A percentile compares a stretch with the other conserved stretches of the same genome.
Conservation (phyloP, 2,329 filamentous ascomycete genomes). For the Aspergillus sp. region DNA sequence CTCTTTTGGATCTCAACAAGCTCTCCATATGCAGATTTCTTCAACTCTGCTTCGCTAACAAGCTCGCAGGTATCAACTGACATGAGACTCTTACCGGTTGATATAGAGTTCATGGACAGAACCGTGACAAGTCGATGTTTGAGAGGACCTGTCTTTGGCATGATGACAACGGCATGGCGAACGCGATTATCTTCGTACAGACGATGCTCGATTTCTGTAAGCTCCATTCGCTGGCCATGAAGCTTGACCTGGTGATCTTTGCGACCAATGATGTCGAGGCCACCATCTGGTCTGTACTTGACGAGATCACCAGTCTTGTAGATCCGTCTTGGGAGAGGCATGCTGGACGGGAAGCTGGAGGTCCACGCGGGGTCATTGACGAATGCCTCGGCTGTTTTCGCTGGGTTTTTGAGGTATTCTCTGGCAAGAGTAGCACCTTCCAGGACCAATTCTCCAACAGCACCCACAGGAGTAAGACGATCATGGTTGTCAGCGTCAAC, state of each 20-base stretch:
- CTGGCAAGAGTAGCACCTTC: conserved; percentile 33
- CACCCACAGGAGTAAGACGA: conserved; percentile 32
- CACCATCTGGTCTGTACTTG: conserved; percentile 29
- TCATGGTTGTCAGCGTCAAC: conserved; percentile 28
- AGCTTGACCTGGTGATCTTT: conserved; percentile 65
- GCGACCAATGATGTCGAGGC: conserved; percentile 46
- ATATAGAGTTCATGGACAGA: conserved; percentile 29
- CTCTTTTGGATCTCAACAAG: conserved; percentile 32
- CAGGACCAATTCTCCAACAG: conserved; percentile 31
- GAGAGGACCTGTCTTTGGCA: conserved; percentile 39
- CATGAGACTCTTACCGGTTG: conserved; percentile 18
- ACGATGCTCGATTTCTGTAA: conserved; percentile 45
- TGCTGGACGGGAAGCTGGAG: conserved; percentile 9
- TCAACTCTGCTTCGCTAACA: conserved; percentile 18
- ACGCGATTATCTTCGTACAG: conserved; percentile 27
- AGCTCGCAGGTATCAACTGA: conserved; percentile 28
- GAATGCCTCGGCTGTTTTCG: conserved; percentile 29
- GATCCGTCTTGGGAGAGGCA: conserved; percentile 12
- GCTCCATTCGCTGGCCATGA: conserved; percentile 61
- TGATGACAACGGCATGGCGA: conserved; percentile 37
- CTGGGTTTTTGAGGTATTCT: conserved; percentile 36
- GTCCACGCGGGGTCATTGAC: conserved; percentile 23
- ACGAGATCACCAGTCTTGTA: conserved; percentile 29
- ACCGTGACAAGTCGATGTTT: conserved; percentile 44
- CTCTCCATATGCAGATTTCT: conserved; percentile 18